Percentiles rank a stretch among this genome's conserved stretches.
These are phyloP conservation scores for Fusarium cyanostomum DNA, from an alignment of 2,329 filamentous ascomycete genomes.

Conservation along the genomic window DNA sequence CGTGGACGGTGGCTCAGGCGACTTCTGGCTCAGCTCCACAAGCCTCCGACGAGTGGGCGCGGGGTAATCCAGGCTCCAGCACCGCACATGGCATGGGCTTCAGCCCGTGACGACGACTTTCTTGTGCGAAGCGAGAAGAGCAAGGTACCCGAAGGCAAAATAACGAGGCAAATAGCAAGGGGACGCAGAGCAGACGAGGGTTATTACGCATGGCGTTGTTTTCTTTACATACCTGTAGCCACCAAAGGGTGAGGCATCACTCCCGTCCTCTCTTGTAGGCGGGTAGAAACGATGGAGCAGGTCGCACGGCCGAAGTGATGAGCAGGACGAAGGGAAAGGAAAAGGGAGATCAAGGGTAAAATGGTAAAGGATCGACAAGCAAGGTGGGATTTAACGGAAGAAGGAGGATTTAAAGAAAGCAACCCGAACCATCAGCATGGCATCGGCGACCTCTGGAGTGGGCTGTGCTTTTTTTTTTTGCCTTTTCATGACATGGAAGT, in stretches of 20 bases:
- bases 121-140: not conserved
- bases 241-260: conserved; percentile 37
- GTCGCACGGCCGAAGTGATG: not conserved
- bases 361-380: not conserved
- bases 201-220: not conserved
- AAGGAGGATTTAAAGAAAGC: conserved; percentile 20
- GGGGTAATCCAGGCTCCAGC: conserved; percentile 32
- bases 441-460: not conserved
- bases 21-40: conserved; percentile 37
- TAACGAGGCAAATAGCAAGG: not conserved
- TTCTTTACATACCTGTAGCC: conserved; percentile 34
- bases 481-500: not conserved
- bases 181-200: not conserved
- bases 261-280: conserved; percentile 1
- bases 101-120: conserved; percentile 28
- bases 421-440: conserved; percentile 8
- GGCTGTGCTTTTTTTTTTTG: conserved; percentile 23
- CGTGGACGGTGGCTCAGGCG: conserved; percentile 35
- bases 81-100: conserved; percentile 16
- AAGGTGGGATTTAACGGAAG: conserved; percentile 14
- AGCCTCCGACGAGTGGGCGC: conserved; percentile 26
- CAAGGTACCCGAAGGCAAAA: conserved; percentile 1
- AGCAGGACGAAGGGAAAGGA: not conserved
- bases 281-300: conserved; percentile 5
- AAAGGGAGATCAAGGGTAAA: not conserved